A percentile compares a stretch with the other conserved stretches of the same genome.
phyloP scores from a whole-genome alignment of 352 stramenopile species.

The Pythium phragmitis region DNA sequence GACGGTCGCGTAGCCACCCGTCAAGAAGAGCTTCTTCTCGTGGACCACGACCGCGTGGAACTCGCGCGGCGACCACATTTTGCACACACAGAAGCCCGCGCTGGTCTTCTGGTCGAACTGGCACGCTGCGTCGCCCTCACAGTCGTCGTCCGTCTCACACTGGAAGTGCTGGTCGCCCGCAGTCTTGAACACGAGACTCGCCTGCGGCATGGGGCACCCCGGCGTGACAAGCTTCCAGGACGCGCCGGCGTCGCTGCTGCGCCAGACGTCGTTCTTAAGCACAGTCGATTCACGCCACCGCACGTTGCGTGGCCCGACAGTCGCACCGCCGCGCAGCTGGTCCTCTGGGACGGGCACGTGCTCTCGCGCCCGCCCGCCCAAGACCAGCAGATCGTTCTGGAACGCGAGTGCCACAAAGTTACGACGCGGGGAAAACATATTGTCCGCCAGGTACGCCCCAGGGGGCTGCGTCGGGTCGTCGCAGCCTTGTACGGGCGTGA shows the following conservation, averaged over 20 bases:
- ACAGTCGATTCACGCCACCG: conserved; percentile 68
- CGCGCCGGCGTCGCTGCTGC: conserved; percentile 61
- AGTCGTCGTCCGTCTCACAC: conserved; percentile 67
- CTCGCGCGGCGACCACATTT: conserved; percentile 78
- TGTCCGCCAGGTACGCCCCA: conserved; percentile 67
- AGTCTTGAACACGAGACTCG: conserved; percentile 48
- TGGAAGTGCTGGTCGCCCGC: conserved; percentile 38
- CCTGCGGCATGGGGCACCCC: conserved; percentile 58
- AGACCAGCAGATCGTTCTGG: conserved; percentile 56
- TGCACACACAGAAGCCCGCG: conserved; percentile 60
- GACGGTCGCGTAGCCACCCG: conserved; percentile 61
- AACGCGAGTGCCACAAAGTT: conserved; percentile 68
- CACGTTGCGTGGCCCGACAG: conserved; percentile 33
- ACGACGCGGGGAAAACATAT: conserved; percentile 73
- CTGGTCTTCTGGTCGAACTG: conserved; percentile 42
- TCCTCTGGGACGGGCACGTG: conserved; percentile 55
- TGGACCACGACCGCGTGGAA: conserved; percentile 59
- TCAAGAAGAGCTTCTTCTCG: conserved; percentile 46
- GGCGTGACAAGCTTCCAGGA: conserved; percentile 76
- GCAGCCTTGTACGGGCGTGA: conserved; percentile 44
- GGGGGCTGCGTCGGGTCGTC: conserved; percentile 58
- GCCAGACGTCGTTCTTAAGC: conserved; percentile 81
- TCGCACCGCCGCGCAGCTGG: conserved; percentile 44
- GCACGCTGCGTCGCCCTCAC: conserved; percentile 60
- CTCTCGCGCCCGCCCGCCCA: conserved; percentile 62